Evolutionary conservation across 768 basidiomycete species (phyloP).

Genomic region (Mycena capillaripes): DNA sequence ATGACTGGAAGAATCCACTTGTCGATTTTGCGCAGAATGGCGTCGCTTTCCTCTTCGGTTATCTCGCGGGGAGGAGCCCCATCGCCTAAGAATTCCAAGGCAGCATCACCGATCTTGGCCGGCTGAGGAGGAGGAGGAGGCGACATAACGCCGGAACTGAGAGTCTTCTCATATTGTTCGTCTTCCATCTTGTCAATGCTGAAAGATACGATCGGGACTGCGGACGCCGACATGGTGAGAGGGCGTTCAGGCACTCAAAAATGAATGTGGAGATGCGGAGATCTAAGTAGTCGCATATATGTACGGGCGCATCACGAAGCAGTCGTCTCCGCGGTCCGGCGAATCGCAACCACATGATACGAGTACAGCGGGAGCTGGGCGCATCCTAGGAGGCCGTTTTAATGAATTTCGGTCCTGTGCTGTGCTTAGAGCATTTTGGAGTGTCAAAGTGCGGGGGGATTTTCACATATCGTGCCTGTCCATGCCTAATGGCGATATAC

Average conservation of each 20-base stretch:
- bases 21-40: constrained; percentile 56
- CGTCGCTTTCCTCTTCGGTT: constrained; percentile 48
- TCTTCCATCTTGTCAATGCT: not conserved
- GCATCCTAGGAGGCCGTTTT: too few relatives aligned
- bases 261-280: too few relatives aligned
- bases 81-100: constrained; percentile 47
- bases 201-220: not conserved
- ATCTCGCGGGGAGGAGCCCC: constrained; percentile 40
- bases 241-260: not conserved
- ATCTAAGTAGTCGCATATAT: too few relatives aligned
- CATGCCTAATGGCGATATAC: too few relatives aligned
- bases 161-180: constrained; percentile 20
- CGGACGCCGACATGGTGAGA: not conserved
- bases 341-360: too few relatives aligned
- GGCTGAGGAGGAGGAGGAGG: constrained; percentile 13
- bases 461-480: too few relatives aligned
- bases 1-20: constrained; percentile 55
- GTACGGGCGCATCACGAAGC: too few relatives aligned
- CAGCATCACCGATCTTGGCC: constrained; percentile 46
- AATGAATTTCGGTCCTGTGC: too few relatives aligned
- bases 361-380: too few relatives aligned
- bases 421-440: too few relatives aligned
- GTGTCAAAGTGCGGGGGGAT: too few relatives aligned
- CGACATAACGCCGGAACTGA: constrained; percentile 27
- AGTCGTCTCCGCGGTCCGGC: too few relatives aligned